A percentile compares a stretch with the other conserved stretches of the same genome.
Evolutionary conservation across 2,329 filamentous ascomycete species (phyloP).

Genomic region (Hortaea sp.): DNA sequence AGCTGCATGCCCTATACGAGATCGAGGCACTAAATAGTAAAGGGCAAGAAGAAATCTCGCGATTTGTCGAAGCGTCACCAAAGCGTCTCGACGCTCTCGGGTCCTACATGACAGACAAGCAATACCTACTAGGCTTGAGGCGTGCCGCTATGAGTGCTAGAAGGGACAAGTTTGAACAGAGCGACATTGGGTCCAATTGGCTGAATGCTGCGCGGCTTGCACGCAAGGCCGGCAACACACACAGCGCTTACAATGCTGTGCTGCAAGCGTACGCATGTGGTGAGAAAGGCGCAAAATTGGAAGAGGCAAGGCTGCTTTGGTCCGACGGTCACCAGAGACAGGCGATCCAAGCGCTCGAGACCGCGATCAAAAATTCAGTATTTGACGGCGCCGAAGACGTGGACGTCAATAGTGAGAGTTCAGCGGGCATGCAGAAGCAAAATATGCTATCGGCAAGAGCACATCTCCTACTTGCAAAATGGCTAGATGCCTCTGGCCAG

Average conservation of each 20-base stretch:
- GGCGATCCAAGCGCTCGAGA: constrained; percentile 82
- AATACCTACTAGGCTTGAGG: constrained; percentile 78
- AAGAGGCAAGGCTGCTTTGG: constrained; percentile 89
- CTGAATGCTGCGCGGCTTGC: constrained; percentile 75
- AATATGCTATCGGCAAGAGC: constrained; percentile 64
- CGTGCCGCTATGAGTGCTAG: constrained; percentile 61
- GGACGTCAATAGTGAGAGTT: constrained; percentile 22
- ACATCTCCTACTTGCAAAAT: constrained; percentile 84
- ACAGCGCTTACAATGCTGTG: constrained; percentile 88
- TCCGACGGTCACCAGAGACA: constrained; percentile 87
- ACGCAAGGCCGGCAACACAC: constrained; percentile 70
- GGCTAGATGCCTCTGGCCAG: constrained; percentile 91
- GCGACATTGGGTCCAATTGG: constrained; percentile 78
- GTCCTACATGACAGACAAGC: constrained; percentile 83
- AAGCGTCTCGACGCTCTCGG: constrained; percentile 82
- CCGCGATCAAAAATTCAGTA: constrained; percentile 72
- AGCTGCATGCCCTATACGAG: constrained; percentile 79
- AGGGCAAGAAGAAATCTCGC: constrained; percentile 3
- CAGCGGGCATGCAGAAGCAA: constrained; percentile 35
- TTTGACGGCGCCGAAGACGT: constrained; percentile 45
- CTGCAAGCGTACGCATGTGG: constrained; percentile 77
- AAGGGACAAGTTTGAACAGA: constrained; percentile 33
- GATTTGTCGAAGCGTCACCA: constrained; percentile 16
- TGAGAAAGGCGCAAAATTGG: constrained; percentile 77
- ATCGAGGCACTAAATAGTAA: constrained; percentile 62